phyloP scores from a whole-genome alignment of 1,284 basidiomycete genomes.

The Leccinum colubrinum region DNA sequence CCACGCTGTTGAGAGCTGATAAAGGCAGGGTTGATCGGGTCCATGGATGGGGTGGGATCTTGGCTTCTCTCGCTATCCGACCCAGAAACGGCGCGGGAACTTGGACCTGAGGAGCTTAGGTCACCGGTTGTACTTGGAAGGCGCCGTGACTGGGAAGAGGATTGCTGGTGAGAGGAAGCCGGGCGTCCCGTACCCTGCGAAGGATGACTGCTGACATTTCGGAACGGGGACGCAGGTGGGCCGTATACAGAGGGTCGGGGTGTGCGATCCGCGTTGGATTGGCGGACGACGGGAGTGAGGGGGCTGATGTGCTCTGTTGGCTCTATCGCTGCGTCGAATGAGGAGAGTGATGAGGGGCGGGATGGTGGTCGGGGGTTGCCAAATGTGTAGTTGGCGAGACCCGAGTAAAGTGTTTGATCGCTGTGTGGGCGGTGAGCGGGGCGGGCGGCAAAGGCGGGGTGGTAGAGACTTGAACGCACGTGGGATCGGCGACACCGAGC shows the following conservation, averaged over 20 bases:
- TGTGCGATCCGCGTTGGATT: conserved; percentile 42
- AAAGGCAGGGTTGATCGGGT: conserved; percentile 25
- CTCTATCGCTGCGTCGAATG: conserved; percentile 18
- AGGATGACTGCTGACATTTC: conserved; percentile 37
- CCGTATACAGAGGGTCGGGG: conserved; percentile 51
- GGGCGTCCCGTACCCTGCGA: conserved; percentile 35
- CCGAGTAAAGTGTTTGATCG: conserved; percentile 23
- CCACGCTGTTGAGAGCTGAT: conserved; percentile 17
- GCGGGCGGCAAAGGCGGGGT: background rate
- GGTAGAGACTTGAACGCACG: conserved; percentile 5
- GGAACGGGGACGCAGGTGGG: conserved; percentile 23
- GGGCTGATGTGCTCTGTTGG: conserved; percentile 27
- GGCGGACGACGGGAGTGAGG: conserved; percentile 21
- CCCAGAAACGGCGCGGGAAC: conserved; percentile 17
- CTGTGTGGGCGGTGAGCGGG: conserved; percentile 2
- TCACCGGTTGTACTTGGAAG: conserved; percentile 11
- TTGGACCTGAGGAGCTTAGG: background rate
- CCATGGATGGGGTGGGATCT: conserved; percentile 32
- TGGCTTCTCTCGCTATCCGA: conserved; percentile 31
- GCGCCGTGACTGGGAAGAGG: conserved; percentile 18
- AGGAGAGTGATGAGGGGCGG: conserved; percentile 3
- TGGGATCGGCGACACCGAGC: conserved; percentile 14
- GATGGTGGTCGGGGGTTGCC: conserved; percentile 12
- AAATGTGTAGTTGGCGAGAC: conserved; percentile 29
- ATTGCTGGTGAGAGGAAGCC: conserved; percentile 17